Evolutionary conservation across 352 stramenopile genomes (phyloP).

Genomic region (Globisporangium middletonii): DNA sequence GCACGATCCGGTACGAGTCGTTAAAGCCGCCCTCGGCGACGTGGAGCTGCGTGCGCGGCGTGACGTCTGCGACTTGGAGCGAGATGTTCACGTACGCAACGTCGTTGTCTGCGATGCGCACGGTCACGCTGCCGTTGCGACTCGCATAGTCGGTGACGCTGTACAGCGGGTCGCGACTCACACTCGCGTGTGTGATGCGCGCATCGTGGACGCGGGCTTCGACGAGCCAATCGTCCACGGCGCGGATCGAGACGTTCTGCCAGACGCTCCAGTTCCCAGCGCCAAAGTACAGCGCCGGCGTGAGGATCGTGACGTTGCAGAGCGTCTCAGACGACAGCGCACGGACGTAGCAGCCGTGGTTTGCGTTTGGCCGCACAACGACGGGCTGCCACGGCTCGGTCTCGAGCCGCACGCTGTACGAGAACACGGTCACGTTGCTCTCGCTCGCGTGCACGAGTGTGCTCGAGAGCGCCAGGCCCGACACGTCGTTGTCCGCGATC

Average conservation of each 20-base stretch:
- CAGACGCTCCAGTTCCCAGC: slow-evolving; percentile 55
- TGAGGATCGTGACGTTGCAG: slow-evolving; percentile 59
- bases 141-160: slow-evolving; percentile 22
- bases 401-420: slow-evolving; percentile 44
- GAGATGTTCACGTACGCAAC: slow-evolving; percentile 58
- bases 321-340: slow-evolving; percentile 19
- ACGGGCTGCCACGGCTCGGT: slow-evolving; percentile 66
- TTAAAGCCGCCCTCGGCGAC: slow-evolving; percentile 76
- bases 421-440: slow-evolving; percentile 31
- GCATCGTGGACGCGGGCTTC: slow-evolving; percentile 43
- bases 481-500: slow-evolving; percentile 63
- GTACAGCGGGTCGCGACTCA: slow-evolving; percentile 46
- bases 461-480: slow-evolving; percentile 47
- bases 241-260: slow-evolving; percentile 48
- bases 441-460: slow-evolving; percentile 27
- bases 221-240: slow-evolving; percentile 58
- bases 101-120: slow-evolving; percentile 65
- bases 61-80: slow-evolving; percentile 16
- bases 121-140: slow-evolving; percentile 18
- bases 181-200: slow-evolving; percentile 41
- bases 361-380: slow-evolving; percentile 34
- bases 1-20: slow-evolving; percentile 53
- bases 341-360: slow-evolving; percentile 47
- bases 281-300: slow-evolving; percentile 41
- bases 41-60: slow-evolving; percentile 29